Percentiles rank a stretch among this genome's conserved stretches.
Evolutionary conservation across 441 rosid species (phyloP).

Genomic region (Macaranga tanarius): DNA sequence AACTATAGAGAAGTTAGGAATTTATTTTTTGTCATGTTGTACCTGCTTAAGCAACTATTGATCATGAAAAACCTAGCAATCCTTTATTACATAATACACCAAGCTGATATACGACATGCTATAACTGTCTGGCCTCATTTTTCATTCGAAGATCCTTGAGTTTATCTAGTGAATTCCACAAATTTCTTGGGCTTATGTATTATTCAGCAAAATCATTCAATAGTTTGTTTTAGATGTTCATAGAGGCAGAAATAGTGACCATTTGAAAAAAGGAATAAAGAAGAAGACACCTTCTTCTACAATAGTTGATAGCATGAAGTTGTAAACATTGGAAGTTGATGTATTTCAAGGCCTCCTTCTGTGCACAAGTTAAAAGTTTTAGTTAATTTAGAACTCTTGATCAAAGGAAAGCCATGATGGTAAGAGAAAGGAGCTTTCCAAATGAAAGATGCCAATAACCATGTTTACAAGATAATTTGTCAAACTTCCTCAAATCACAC

Average conservation of each 20-base stretch:
- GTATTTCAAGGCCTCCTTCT: background rate
- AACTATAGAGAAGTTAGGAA: background rate
- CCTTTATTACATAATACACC: background rate
- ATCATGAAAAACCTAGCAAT: background rate
- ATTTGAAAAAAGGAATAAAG: too few relatives aligned
- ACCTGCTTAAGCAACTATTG: background rate
- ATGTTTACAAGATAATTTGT: background rate
- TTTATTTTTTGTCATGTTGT: background rate
- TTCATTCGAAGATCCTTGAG: background rate
- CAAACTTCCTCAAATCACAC: background rate
- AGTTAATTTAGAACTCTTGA: background rate
- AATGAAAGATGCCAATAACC: background rate
- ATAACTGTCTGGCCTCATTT: background rate
- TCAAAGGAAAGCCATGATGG: background rate
- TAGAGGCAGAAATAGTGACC: too few relatives aligned
- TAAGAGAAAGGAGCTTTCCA: background rate
- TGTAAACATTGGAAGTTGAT: too few relatives aligned
- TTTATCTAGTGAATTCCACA: background rate
- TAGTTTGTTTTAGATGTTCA: background rate
- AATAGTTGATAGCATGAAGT: background rate
- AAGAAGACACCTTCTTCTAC: too few relatives aligned
- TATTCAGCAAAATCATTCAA: background rate
- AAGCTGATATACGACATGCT: background rate
- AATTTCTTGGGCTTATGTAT: background rate
- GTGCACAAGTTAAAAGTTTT: background rate